phyloP scores from a whole-genome alignment of 768 basidiomycete species.

The Gloeostereum incarnatum region DNA sequence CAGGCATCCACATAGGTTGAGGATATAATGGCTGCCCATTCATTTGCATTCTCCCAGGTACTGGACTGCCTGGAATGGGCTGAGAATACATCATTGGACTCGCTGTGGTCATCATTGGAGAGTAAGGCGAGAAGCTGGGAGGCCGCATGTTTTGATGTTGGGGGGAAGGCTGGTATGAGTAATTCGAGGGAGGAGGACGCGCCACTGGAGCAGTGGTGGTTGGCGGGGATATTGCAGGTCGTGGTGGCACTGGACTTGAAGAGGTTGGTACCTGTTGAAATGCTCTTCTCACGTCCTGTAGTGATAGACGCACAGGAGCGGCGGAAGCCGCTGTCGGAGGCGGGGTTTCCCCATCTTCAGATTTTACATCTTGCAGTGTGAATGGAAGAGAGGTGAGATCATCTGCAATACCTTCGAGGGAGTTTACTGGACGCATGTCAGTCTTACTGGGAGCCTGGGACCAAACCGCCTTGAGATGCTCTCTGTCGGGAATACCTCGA shows the following conservation, averaged over 20 bases:
- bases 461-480: conserved; percentile 80
- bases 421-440: conserved; percentile 62
- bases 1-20: conserved; percentile 59
- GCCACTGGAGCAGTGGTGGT: conserved; percentile 35
- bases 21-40: conserved; percentile 57
- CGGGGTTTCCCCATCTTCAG: conserved; percentile 77
- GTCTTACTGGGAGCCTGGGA: conserved; percentile 68
- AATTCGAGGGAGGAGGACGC: conserved; percentile 24
- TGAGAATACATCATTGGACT: conserved; percentile 64
- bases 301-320: conserved; percentile 65
- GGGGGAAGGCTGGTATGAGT: conserved; percentile 25
- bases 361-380: conserved; percentile 78
- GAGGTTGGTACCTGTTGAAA: conserved; percentile 78
- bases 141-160: conserved; percentile 39
- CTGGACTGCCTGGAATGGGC: conserved; percentile 51
- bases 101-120: conserved; percentile 65
- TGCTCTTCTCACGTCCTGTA: conserved; percentile 76
- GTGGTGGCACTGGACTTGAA: conserved; percentile 36
- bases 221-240: conserved; percentile 44
- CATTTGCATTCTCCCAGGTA: conserved; percentile 49
- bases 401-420: conserved; percentile 75
- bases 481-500: conserved; percentile 69
- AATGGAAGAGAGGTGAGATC: conserved; percentile 75
- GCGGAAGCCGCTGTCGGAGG: conserved; percentile 48
- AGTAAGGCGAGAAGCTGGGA: conserved; percentile 49